Conservation (phyloP, 768 basidiomycete genomes). For the Porpolomopsis calyptriformis region DNA sequence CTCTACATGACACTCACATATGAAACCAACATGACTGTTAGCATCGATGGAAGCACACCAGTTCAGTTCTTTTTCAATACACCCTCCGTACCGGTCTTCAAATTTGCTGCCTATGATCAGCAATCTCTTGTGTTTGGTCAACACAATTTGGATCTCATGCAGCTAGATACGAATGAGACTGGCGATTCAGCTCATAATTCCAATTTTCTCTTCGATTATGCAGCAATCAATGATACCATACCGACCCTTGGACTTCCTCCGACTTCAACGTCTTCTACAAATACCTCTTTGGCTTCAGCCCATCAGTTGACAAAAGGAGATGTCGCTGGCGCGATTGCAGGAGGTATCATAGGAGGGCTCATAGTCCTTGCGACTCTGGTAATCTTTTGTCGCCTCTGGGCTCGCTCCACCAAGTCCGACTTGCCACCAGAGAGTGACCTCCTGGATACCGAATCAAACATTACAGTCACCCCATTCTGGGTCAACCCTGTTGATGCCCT, state of each 20-base stretch:
- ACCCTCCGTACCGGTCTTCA: background rate
- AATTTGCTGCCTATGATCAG: conserved; percentile 2
- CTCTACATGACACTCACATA: conserved; percentile 1
- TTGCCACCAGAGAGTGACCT: conserved; percentile 1
- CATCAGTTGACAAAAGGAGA: background rate
- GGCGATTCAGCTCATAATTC: conserved; percentile 4
- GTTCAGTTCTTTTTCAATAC: background rate
- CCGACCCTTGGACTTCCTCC: background rate
- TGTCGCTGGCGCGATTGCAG: conserved; percentile 4
- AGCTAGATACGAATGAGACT: conserved; percentile 2
- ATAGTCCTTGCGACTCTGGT: conserved; percentile 3
- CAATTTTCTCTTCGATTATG: conserved; percentile 6
- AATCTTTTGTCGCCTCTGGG: background rate
- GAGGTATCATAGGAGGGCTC: conserved; percentile 4
- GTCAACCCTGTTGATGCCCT: conserved; percentile 1
- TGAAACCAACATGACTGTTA: conserved; percentile 1
- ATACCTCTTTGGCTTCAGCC: background rate
- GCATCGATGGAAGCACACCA: conserved; percentile 5
- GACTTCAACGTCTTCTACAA: background rate
- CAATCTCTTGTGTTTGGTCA: conserved; percentile 1
- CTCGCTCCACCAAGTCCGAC: conserved; percentile 4
- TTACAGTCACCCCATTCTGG: background rate
- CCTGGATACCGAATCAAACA: background rate
- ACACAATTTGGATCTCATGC: conserved; percentile 5
- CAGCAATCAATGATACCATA: conserved; percentile 1